phyloP scores from a whole-genome alignment of 116 monocot genomes.

The Posidonia oceanica region DNA sequence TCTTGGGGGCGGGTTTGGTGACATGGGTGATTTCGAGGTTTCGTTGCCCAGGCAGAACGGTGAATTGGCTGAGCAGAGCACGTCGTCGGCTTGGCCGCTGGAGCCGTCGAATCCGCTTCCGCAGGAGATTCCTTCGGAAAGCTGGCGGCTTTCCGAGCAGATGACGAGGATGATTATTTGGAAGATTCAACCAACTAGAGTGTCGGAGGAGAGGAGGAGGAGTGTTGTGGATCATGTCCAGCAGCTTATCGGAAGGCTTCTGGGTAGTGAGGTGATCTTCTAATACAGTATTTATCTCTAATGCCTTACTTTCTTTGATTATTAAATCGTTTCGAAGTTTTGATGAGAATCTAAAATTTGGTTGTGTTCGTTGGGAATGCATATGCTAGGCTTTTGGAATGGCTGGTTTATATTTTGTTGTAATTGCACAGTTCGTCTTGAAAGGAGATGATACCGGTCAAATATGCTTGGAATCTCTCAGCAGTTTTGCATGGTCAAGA shows the following conservation, averaged over 20 bases:
- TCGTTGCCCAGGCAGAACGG: not conserved
- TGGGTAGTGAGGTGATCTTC: conserved; percentile 20
- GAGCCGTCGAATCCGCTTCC: conserved; percentile 5
- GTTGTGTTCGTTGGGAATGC: too few relatives aligned
- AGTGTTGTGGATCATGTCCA: conserved; percentile 28
- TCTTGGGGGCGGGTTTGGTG: too few relatives aligned
- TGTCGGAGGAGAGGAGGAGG: conserved; percentile 25
- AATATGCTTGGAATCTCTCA: too few relatives aligned
- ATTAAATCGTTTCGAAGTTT: not conserved
- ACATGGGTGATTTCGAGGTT: not conserved
- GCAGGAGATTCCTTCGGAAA: conserved; percentile 9
- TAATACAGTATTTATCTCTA: not conserved
- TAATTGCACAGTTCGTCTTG: too few relatives aligned
- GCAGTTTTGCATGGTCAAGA: too few relatives aligned
- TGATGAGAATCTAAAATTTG: not conserved
- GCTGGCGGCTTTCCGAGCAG: conserved; percentile 15
- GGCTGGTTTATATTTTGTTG: too few relatives aligned
- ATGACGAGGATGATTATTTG: conserved; percentile 12
- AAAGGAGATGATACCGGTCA: too few relatives aligned
- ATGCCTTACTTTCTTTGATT: not conserved
- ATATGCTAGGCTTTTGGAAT: too few relatives aligned
- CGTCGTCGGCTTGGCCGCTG: not conserved
- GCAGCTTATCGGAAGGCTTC: conserved; percentile 20
- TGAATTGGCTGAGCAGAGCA: not conserved
- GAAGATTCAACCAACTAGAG: conserved; percentile 30